Conservation (phyloP, 257 asterid species). For the Ligustrum vulgare region DNA sequence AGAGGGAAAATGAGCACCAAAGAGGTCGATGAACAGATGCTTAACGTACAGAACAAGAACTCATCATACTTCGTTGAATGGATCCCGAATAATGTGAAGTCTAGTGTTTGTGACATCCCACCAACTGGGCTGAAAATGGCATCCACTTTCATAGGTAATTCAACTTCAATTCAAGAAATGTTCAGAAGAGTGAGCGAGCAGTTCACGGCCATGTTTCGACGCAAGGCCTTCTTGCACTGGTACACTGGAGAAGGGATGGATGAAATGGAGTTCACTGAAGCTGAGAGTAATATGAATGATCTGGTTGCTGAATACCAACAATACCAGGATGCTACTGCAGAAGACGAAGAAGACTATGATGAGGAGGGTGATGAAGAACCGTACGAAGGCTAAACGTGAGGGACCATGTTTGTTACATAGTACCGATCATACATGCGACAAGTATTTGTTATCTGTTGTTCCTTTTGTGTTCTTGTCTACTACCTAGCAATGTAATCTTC, state of each 20-base stretch:
- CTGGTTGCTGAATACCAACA: constrained; percentile 88
- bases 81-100: constrained; percentile 90
- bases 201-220: constrained; percentile 84
- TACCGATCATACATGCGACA: not conserved
- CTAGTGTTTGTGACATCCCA: constrained; percentile 80
- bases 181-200: constrained; percentile 91
- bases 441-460: not conserved
- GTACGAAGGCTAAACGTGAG: constrained; percentile 31
- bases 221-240: constrained; percentile 95
- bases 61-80: constrained; percentile 87
- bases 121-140: constrained; percentile 83
- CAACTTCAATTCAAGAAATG: constrained; percentile 88
- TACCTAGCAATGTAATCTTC: not conserved
- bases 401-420: not conserved
- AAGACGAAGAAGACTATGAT: constrained; percentile 66
- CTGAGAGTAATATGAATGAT: constrained; percentile 90
- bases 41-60: constrained; percentile 88
- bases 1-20: constrained; percentile 91
- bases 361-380: constrained; percentile 46
- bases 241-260: constrained; percentile 94
- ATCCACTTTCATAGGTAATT: constrained; percentile 74
- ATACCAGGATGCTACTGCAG: constrained; percentile 89
- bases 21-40: constrained; percentile 91
- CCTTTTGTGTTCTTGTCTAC: not conserved
- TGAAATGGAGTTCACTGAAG: constrained; percentile 90